Conservation (phyloP, 805 yeast species). For the Starmerella bombi region DNA sequence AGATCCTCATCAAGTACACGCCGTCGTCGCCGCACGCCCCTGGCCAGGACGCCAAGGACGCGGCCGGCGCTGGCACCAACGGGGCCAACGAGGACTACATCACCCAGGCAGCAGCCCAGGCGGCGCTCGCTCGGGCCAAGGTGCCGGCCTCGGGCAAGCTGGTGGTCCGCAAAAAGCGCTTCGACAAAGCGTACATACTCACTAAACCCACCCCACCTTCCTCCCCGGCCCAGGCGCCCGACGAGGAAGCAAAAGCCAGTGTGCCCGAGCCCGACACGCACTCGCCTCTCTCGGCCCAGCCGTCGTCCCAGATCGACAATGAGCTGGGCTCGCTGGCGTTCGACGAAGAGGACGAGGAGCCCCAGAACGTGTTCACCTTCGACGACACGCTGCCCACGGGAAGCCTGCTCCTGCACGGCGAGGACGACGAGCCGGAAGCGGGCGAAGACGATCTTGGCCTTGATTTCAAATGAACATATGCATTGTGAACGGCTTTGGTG, state of each 20-base stretch:
- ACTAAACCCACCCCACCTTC: slow-evolving; percentile 3
- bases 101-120: slow-evolving; percentile 5
- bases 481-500: no score
- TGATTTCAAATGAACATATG: no score
- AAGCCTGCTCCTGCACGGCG: slow-evolving; percentile 13
- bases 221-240: slow-evolving; percentile 2
- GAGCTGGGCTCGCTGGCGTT: background rate
- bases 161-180: slow-evolving; percentile 41
- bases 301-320: background rate
- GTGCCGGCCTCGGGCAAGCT: slow-evolving; percentile 18
- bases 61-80: background rate
- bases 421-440: background rate
- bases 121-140: slow-evolving; percentile 8
- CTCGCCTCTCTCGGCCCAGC: background rate
- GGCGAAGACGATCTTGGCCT: background rate
- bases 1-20: slow-evolving; percentile 1
- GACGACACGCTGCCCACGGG: slow-evolving; percentile 14
- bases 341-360: background rate
- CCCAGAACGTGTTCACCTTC: slow-evolving; percentile 6
- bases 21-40: background rate
- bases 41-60: background rate
- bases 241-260: background rate
- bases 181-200: slow-evolving; percentile 19
- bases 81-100: background rate
- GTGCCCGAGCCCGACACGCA: background rate